phyloP scores from a whole-genome alignment of 2,329 filamentous ascomycete genomes.

The Fusarium subtropicale region DNA sequence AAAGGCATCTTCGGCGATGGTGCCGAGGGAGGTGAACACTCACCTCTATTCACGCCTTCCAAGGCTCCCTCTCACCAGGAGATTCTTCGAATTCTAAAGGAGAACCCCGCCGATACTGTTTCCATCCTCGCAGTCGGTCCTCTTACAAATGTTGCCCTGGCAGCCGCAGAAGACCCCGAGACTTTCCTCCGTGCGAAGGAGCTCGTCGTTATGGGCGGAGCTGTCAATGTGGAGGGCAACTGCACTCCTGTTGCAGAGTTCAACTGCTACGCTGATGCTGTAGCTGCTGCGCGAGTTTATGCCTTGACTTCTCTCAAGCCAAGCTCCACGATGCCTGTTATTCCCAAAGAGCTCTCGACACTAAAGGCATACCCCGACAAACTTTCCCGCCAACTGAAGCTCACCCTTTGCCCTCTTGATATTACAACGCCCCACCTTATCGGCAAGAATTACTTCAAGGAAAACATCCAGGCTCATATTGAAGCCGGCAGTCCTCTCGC shows the following conservation, averaged over 20 bases:
- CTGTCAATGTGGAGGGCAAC: constrained; percentile 83
- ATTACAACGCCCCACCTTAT: constrained; percentile 79
- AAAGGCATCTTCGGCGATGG: constrained; percentile 68
- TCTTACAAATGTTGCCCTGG: constrained; percentile 91
- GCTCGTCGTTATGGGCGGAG: constrained; percentile 94
- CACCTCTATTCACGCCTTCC: constrained; percentile 79
- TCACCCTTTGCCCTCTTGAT: constrained; percentile 81
- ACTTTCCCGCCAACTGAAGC: constrained; percentile 71
- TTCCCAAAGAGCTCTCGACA: constrained; percentile 61
- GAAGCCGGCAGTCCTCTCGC: constrained; percentile 77
- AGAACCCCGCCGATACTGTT: constrained; percentile 85
- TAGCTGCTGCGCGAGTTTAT: constrained; percentile 80
- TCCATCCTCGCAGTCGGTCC: constrained; percentile 93
- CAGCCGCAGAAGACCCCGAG: constrained; percentile 88
- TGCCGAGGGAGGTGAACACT: constrained; percentile 57
- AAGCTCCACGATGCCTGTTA: constrained; percentile 81
- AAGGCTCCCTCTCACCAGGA: constrained; percentile 80
- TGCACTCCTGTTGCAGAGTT: constrained; percentile 90
- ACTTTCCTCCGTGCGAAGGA: constrained; percentile 91
- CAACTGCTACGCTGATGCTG: constrained; percentile 91
- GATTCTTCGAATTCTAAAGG: constrained; percentile 85
- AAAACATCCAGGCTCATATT: constrained; percentile 65
- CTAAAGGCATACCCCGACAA: constrained; percentile 72
- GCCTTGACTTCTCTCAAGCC: constrained; percentile 81
- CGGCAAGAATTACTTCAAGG: constrained; percentile 68